A percentile compares a stretch with the other conserved stretches of the same genome.
phyloP scores from a whole-genome alignment of 345 rosid species.

The Theobroma cacao region DNA sequence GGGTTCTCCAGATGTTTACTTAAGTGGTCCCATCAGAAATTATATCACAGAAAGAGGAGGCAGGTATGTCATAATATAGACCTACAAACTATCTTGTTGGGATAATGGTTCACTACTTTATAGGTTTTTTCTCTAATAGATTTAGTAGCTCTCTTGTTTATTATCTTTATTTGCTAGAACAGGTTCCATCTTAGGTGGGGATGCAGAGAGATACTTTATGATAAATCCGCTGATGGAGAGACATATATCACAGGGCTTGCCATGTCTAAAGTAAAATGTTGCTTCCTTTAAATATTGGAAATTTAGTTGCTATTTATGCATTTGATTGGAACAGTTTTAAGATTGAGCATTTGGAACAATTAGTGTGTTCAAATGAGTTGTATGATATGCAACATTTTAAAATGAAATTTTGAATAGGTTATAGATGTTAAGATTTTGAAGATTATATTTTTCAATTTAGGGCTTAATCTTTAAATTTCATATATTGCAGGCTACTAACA shows the following conservation, averaged over 20 bases:
- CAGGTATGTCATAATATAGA: constrained; percentile 44
- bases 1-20: constrained; percentile 93
- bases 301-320: not conserved
- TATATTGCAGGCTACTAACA: constrained; percentile 69
- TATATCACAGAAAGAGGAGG: constrained; percentile 88
- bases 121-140: not conserved
- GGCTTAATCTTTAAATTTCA: constrained; percentile 8
- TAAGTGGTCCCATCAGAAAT: constrained; percentile 91
- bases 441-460: not conserved
- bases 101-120: not conserved
- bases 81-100: not conserved
- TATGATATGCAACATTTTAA: not conserved
- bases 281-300: not conserved
- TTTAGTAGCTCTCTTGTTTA: not conserved
- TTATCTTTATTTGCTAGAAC: constrained; percentile 31
- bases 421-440: not conserved
- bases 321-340: not conserved
- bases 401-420: not conserved
- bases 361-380: not conserved
- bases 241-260: constrained; percentile 79
- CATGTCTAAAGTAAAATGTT: constrained; percentile 63
- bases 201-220: constrained; percentile 81
- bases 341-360: not conserved
- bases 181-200: constrained; percentile 99
- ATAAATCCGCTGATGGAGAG: constrained; percentile 59